Conservation (phyloP, 805 yeast species). For the Candida alai region DNA sequence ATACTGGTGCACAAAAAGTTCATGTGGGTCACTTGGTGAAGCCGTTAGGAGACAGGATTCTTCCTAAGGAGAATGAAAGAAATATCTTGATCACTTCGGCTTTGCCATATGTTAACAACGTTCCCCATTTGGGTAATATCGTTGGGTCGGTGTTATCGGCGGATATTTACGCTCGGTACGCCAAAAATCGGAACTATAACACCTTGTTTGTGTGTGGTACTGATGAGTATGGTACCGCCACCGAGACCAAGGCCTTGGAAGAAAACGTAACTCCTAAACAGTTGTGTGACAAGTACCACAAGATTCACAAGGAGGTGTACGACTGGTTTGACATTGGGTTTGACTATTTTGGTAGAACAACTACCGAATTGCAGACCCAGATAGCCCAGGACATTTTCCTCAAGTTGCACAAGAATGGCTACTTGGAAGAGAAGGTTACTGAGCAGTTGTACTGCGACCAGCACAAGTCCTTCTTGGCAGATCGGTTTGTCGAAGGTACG, state of each 20-base stretch:
- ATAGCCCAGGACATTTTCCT: constrained; percentile 92
- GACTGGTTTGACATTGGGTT: constrained; percentile 96
- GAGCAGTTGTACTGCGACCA: constrained; percentile 88
- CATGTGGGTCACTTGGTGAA: constrained; percentile 29
- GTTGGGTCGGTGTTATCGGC: constrained; percentile 94
- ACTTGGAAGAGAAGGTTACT: constrained; percentile 79
- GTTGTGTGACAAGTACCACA: constrained; percentile 86
- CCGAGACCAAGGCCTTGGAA: constrained; percentile 96
- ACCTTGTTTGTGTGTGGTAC: constrained; percentile 91
- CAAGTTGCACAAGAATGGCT: constrained; percentile 72
- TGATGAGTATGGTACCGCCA: constrained; percentile 99
- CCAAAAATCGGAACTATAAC: constrained; percentile 85
- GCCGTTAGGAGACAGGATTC: constrained; percentile 23
- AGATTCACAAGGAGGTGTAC: constrained; percentile 83
- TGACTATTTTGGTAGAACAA: constrained; percentile 94
- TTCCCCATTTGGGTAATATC: constrained; percentile 97
- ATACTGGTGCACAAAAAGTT: constrained; percentile 38
- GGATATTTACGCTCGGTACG: constrained; percentile 87
- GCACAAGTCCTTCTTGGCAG: constrained; percentile 91
- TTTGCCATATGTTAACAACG: constrained; percentile 95
- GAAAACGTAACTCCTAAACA: constrained; percentile 86
- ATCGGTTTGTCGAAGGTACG: constrained; percentile 93
- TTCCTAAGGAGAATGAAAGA: constrained; percentile 67
- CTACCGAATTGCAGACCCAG: constrained; percentile 86
- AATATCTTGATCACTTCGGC: constrained; percentile 93